Percentiles rank a stretch among this genome's conserved stretches.
phyloP scores from a whole-genome alignment of 805 yeast genomes.

The Kodamaea restingae region DNA sequence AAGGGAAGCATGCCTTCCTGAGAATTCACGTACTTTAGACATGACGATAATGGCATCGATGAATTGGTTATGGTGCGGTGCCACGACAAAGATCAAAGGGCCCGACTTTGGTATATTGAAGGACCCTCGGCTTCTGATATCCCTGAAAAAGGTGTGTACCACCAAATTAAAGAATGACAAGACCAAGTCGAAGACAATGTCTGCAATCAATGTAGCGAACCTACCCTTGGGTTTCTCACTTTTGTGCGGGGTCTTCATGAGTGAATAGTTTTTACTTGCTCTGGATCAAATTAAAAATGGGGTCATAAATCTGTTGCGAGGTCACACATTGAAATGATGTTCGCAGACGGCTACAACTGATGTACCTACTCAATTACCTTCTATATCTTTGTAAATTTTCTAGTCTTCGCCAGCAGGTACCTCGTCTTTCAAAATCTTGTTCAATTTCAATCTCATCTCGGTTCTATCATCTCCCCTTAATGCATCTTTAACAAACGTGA shows the following conservation, averaged over 20 bases:
- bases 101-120: constrained; percentile 37
- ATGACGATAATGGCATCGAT: constrained; percentile 38
- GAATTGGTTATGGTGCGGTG: constrained; percentile 43
- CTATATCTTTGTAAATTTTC: background rate
- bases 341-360: too few species aligned
- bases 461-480: constrained; percentile 80
- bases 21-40: constrained; percentile 29
- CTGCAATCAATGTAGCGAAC: background rate
- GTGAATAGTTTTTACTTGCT: background rate
- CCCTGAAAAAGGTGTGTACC: constrained; percentile 39
- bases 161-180: constrained; percentile 32
- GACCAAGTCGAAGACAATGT: constrained; percentile 24
- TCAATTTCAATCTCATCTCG: constrained; percentile 69
- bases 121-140: constrained; percentile 34
- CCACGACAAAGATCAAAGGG: constrained; percentile 38
- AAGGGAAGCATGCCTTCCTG: constrained; percentile 31
- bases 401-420: constrained; percentile 95
- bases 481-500: constrained; percentile 70
- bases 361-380: too few species aligned
- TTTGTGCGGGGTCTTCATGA: too few species aligned
- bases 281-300: background rate
- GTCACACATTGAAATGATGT: background rate
- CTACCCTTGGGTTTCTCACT: background rate
- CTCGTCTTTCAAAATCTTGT: constrained; percentile 80
- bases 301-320: background rate